These are phyloP conservation scores for Cenchrus purpureus DNA, from an alignment of 176 grass and related monocot species.

Conservation along the genomic window DNA sequence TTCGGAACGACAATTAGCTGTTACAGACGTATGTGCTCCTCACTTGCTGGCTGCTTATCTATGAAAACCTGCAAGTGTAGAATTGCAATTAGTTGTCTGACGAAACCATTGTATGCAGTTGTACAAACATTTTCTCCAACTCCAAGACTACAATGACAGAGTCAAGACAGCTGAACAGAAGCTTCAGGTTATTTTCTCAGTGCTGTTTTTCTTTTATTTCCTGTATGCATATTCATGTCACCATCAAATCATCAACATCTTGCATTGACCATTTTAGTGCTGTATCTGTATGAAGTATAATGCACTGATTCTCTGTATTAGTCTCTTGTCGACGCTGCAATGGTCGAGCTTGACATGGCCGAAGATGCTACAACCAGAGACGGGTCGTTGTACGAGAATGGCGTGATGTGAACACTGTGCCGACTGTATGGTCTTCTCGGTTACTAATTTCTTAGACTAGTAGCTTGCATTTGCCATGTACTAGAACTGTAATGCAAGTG, in stretches of 20 bases:
- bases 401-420: constrained; percentile 43
- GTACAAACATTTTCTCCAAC: constrained; percentile 70
- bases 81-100: not conserved
- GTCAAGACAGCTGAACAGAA: constrained; percentile 69
- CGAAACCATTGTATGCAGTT: constrained; percentile 47
- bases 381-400: constrained; percentile 66
- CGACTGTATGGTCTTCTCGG: not conserved
- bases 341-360: constrained; percentile 59
- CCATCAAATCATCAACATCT: not conserved
- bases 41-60: constrained; percentile 19
- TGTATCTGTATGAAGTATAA: not conserved
- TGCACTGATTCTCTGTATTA: constrained; percentile 18
- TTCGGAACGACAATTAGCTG: constrained; percentile 62
- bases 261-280: not conserved
- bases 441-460: constrained; percentile 17
- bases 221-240: not conserved
- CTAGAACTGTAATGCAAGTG: constrained; percentile 26
- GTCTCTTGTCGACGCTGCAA: constrained; percentile 65
- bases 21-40: constrained; percentile 52
- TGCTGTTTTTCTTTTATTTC: not conserved
- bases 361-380: constrained; percentile 66
- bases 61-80: constrained; percentile 16
- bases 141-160: constrained; percentile 73
- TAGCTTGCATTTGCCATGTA: constrained; percentile 25
- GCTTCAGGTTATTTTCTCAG: constrained; percentile 53